Evolutionary conservation across 371 early-diverging fungal genomes (phyloP).

Genomic region (Mucor mucedo): DNA sequence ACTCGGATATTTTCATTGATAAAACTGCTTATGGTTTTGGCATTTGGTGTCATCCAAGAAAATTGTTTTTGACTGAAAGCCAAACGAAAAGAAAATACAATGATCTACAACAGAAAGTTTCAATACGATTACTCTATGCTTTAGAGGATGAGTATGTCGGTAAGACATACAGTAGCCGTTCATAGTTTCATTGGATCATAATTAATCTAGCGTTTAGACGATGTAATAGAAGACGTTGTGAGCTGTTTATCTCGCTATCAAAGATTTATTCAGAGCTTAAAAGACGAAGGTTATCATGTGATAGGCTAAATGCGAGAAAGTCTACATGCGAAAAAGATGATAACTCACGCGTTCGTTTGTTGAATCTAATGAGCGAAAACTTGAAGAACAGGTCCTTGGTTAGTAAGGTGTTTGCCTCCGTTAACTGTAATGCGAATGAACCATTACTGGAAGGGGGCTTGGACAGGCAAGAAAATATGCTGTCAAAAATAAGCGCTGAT

Average conservation of each 20-base stretch:
- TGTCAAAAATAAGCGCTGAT: too few species aligned
- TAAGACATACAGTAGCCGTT: constrained; percentile 2
- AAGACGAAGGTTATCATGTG: constrained; percentile 21
- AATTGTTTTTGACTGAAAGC: too few species aligned
- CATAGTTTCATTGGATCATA: not conserved
- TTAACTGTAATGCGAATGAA: too few species aligned
- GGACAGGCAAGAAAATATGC: too few species aligned
- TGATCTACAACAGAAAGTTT: constrained; percentile 20
- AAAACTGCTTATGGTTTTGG: constrained; percentile 11
- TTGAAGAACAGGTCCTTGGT: too few species aligned
- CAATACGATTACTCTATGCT: constrained; percentile 14
- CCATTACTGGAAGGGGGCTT: too few species aligned
- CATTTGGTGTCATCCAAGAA: constrained; percentile 14
- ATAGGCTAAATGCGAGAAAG: constrained; percentile 22
- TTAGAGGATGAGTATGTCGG: constrained; percentile 4
- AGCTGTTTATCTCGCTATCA: constrained; percentile 13
- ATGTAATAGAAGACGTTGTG: constrained; percentile 5
- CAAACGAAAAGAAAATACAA: constrained; percentile 9
- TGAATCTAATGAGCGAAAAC: constrained; percentile 5
- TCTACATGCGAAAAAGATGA: constrained; percentile 11
- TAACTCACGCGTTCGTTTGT: constrained; percentile 13
- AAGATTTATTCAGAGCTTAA: constrained; percentile 17
- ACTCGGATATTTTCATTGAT: constrained; percentile 7
- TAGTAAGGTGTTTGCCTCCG: too few species aligned
- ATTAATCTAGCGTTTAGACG: constrained; percentile 5